Evolutionary conservation across 176 grass and related monocot genomes (phyloP), one percentile per base, ranked within the genome.

Genomic region (Paspalum vaginatum): DNA sequence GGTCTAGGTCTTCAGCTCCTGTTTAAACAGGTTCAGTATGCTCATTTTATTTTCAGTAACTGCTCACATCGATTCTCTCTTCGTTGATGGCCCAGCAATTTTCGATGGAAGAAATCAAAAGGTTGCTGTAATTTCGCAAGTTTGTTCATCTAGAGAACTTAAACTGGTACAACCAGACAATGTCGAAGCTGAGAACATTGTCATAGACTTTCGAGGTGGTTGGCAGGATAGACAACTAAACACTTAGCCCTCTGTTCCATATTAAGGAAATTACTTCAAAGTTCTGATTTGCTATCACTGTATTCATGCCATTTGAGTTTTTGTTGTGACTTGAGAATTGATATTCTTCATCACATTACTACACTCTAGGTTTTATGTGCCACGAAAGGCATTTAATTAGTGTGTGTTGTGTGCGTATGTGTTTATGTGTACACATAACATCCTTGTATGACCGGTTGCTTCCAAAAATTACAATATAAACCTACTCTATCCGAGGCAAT

Each of bases 11-110:
- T 27, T 43, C 13, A 16, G 40, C 40, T 64, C 42, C 60, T 38
- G n/a, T 52, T 53, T 66, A 38, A 83, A 32, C 11, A 45, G 65
- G 40, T 8, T 2, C 39, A 37, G 2, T 73, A n/a, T 89, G 20
- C 47, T 81, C 51, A 62, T 40, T 58, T 65, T 61, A 1, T 77
- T 43, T 71, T 63, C 88, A 95, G 96, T 90, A 68, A 98, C 80
- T 74, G 88, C 92, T 76, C 46, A 83, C 71, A 93, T 99, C 84
- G 69, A 81, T 53, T 84, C 96, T 77, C 88, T 95, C 26, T 95
- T 99, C 73, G 78, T 95, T 59, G 76, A 91, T 65, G 96, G 88
- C 7, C 61, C 72, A 37, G 48, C 79, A 15, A 81, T 99, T 80
- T 72, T 86, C 24, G 76, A 99, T 46, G 86, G 77, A 7, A 53